phyloP scores from a whole-genome alignment of 305 asterid species.

The Withania somnifera region DNA sequence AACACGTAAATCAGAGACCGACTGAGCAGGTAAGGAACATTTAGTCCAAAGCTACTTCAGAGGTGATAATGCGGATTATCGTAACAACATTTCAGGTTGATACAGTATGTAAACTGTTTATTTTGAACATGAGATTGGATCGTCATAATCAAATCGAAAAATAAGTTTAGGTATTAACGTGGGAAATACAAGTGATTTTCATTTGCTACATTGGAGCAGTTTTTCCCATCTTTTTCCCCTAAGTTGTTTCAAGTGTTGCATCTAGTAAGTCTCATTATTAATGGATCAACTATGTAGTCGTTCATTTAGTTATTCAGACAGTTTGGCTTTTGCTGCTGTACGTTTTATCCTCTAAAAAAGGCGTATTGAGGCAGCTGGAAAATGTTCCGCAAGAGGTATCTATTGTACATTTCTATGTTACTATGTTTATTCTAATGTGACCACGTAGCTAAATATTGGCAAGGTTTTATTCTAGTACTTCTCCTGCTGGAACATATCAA shows the following conservation, averaged over 20 bases:
- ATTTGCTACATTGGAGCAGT: background rate
- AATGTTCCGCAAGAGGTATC: constrained; percentile 1
- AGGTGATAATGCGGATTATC: background rate
- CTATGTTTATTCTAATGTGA: background rate
- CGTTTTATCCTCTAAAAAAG: background rate
- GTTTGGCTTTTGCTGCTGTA: background rate
- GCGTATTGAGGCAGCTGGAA: constrained; percentile 1
- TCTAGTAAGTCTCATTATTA: background rate
- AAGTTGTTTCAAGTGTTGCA: background rate
- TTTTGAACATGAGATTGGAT: background rate
- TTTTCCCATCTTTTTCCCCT: background rate
- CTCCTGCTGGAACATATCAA: background rate
- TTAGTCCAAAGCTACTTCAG: background rate
- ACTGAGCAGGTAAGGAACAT: background rate
- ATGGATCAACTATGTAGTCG: background rate
- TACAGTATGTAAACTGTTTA: background rate
- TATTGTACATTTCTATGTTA: background rate
- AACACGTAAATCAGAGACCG: background rate
- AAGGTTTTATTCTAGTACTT: background rate
- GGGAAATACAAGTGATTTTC: background rate
- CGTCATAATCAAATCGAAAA: background rate
- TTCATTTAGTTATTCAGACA: background rate
- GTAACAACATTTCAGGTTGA: background rate
- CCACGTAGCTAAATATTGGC: background rate
- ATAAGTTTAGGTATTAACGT: background rate